Conservation (phyloP, 2,329 filamentous ascomycete genomes). For the Calonectria fujianensis region DNA sequence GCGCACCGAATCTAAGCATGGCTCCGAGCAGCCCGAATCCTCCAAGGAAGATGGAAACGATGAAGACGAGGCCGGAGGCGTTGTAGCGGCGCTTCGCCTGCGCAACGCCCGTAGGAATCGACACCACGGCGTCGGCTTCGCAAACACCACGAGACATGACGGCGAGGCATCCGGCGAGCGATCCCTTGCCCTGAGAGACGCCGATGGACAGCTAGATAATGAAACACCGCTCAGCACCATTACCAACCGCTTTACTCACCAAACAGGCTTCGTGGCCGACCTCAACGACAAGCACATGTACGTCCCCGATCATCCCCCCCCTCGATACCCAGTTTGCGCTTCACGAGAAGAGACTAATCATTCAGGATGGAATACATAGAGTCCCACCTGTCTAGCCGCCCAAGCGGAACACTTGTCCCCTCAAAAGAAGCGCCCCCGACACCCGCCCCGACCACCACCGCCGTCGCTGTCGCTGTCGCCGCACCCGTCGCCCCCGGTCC, state of each 20-base stretch:
- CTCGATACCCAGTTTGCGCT: conserved; percentile 19
- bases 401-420: conserved; percentile 38
- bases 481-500: conserved; percentile 19
- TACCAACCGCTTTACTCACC: conserved; percentile 78
- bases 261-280: conserved; percentile 81
- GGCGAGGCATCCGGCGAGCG: conserved; percentile 56
- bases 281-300: conserved; percentile 86
- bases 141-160: conserved; percentile 56
- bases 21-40: conserved; percentile 22
- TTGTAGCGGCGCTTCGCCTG: conserved; percentile 71
- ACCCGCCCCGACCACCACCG: conserved; percentile 15
- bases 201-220: conserved; percentile 51
- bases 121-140: conserved; percentile 75
- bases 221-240: conserved; percentile 53
- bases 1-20: conserved; percentile 22
- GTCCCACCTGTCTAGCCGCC: conserved; percentile 81
- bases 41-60: conserved; percentile 35
- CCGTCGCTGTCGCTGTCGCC: conserved; percentile 1
- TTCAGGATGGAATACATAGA: conserved; percentile 91
- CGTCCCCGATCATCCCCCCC: conserved; percentile 59
- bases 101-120: conserved; percentile 71
- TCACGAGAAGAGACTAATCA: conserved; percentile 73
- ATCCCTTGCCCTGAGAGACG: conserved; percentile 60
- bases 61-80: conserved; percentile 44
- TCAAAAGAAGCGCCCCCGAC: conserved; percentile 17